phyloP scores from a whole-genome alignment of 208 protist genomes.

The Trypanosoma vivax region DNA sequence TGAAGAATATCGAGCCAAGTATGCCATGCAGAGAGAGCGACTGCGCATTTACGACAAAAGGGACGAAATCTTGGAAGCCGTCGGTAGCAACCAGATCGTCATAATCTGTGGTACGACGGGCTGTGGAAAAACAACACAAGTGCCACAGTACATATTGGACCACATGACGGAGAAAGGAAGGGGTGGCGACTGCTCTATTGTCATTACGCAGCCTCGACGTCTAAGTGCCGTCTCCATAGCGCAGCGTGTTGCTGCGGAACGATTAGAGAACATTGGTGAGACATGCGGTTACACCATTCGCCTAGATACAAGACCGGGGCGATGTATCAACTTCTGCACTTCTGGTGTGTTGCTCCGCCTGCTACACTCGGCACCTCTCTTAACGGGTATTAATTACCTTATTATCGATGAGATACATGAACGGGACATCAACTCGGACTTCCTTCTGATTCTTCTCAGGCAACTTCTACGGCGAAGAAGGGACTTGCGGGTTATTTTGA shows the following conservation, averaged over 20 bases:
- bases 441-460: conserved; percentile 98
- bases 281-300: conserved; percentile 98
- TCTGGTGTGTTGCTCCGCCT: conserved; percentile 97
- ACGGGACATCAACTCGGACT: conserved; percentile 98
- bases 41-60: conserved; percentile 66
- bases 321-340: conserved; percentile 97
- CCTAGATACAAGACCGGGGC: conserved; percentile 93
- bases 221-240: conserved; percentile 98
- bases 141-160: conserved; percentile 95
- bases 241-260: conserved; percentile 96
- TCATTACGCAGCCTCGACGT: conserved; percentile 97
- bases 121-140: conserved; percentile 96
- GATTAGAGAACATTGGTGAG: conserved; percentile 91
- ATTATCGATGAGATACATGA: conserved; percentile 99
- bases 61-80: conserved; percentile 61
- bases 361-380: conserved; percentile 70
- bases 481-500: conserved; percentile 97
- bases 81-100: conserved; percentile 71
- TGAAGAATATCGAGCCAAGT: conserved; percentile 56
- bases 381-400: conserved; percentile 93
- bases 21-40: conserved; percentile 44
- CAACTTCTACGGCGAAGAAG: conserved; percentile 55
- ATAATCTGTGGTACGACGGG: conserved; percentile 95
- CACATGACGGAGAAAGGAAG: conserved; percentile 42
- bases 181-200: conserved; percentile 61